Percentiles rank a stretch among this genome's conserved stretches.
These are phyloP conservation scores for Penicillium sp. DNA, from an alignment of 2,329 filamentous ascomycete genomes.

Conservation along the genomic window DNA sequence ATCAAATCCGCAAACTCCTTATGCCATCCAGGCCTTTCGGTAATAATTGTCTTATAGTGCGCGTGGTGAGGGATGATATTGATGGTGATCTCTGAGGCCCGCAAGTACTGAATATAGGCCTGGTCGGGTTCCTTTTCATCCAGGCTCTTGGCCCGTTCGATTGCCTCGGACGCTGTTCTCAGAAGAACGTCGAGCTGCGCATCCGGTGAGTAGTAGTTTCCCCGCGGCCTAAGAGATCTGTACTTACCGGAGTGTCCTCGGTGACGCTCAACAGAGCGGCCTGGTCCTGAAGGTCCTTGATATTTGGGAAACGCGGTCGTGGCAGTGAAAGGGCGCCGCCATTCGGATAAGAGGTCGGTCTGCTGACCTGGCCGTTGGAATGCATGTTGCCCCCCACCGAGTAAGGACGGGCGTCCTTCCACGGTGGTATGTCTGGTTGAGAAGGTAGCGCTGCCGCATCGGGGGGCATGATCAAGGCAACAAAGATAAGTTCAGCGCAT, in stretches of 20 bases:
- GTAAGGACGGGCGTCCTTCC: constrained; percentile 29
- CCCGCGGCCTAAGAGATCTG: not conserved
- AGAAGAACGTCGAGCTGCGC: constrained; percentile 35
- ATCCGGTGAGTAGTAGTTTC: constrained; percentile 17
- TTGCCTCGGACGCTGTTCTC: constrained; percentile 34
- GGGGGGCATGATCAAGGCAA: constrained; percentile 34
- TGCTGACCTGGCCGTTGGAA: constrained; percentile 24
- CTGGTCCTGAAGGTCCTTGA: constrained; percentile 41
- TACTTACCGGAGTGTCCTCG: constrained; percentile 32
- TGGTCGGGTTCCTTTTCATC: constrained; percentile 54
- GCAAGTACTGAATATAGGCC: constrained; percentile 79
- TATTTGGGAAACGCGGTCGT: constrained; percentile 34
- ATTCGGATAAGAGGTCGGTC: constrained; percentile 25
- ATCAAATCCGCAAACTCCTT: constrained; percentile 50
- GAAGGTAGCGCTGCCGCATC: constrained; percentile 38
- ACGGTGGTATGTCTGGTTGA: constrained; percentile 32
- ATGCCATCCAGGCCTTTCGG: constrained; percentile 49
- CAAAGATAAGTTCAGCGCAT: constrained; percentile 27
- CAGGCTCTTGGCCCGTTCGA: constrained; percentile 31
- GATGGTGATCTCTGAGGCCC: constrained; percentile 72
- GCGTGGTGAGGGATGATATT: constrained; percentile 71
- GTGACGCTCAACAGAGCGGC: constrained; percentile 33
- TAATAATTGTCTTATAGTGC: constrained; percentile 64
- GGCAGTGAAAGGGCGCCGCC: constrained; percentile 18
- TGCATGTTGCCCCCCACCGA: constrained; percentile 28